These are phyloP conservation scores for Chlorociboria aeruginascens DNA, from an alignment of 495 filamentous ascomycete species.

Conservation along the genomic window DNA sequence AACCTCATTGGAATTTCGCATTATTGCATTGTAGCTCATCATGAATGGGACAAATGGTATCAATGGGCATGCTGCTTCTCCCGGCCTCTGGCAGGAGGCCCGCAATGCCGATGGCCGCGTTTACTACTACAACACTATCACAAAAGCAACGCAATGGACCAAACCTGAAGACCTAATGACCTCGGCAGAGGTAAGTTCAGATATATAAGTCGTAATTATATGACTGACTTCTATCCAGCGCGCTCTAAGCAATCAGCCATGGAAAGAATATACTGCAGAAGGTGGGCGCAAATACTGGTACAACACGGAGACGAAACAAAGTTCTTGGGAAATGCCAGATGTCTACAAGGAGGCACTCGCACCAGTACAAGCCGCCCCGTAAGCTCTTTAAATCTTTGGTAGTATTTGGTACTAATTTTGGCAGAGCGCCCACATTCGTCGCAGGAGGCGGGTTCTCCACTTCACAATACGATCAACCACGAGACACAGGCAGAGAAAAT, in stretches of 20 bases:
- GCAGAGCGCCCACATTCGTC: slow-evolving; percentile 51
- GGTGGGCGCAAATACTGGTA: slow-evolving; percentile 90
- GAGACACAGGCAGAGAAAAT: slow-evolving; percentile 26
- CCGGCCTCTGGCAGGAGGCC: slow-evolving; percentile 68
- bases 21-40: slow-evolving; percentile 2
- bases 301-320: slow-evolving; percentile 82
- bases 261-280: slow-evolving; percentile 84
- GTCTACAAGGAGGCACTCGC: slow-evolving; percentile 62
- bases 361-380: slow-evolving; percentile 39
- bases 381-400: slow-evolving; percentile 24
- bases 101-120: slow-evolving; percentile 69
- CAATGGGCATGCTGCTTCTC: slow-evolving; percentile 39
- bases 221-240: slow-evolving; percentile 37
- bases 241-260: slow-evolving; percentile 71
- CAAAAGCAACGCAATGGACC: slow-evolving; percentile 85
- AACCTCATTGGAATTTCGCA: neutral
- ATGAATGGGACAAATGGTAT: slow-evolving; percentile 58
- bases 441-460: slow-evolving; percentile 45
- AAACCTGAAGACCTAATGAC: slow-evolving; percentile 89
- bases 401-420: slow-evolving; percentile 7
- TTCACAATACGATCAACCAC: slow-evolving; percentile 26
- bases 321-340: slow-evolving; percentile 90
- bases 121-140: slow-evolving; percentile 89
- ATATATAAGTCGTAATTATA: neutral
- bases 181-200: slow-evolving; percentile 57